Conservation (phyloP, 495 filamentous ascomycete genomes). For the Aspergillus sclerotioniger region DNA sequence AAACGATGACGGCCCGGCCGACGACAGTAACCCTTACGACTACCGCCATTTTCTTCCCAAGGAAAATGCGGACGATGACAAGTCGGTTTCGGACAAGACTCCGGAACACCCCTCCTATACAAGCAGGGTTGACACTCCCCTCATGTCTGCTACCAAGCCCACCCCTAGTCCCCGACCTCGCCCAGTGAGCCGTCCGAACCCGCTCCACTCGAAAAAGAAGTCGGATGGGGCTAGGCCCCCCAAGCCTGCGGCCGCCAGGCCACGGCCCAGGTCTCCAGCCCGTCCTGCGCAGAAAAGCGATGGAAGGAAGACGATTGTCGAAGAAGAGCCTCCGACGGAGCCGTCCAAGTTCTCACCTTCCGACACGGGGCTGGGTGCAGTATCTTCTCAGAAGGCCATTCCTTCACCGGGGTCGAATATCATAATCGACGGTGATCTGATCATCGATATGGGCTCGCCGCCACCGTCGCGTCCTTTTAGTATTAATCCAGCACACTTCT, state of each 20-base stretch:
- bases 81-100: slow-evolving; percentile 36
- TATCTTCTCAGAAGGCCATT: slow-evolving; percentile 33
- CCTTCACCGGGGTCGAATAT: slow-evolving; percentile 46
- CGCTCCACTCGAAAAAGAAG: slow-evolving; percentile 35
- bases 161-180: slow-evolving; percentile 29
- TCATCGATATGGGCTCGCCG: slow-evolving; percentile 53
- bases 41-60: slow-evolving; percentile 57
- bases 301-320: slow-evolving; percentile 7
- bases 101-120: slow-evolving; percentile 35
- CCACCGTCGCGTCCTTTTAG: slow-evolving; percentile 36
- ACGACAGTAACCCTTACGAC: slow-evolving; percentile 57
- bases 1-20: slow-evolving; percentile 46
- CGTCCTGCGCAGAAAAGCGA: slow-evolving; percentile 11
- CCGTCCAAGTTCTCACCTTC: slow-evolving; percentile 28
- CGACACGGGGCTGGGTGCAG: slow-evolving; percentile 32
- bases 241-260: slow-evolving; percentile 14
- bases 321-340: slow-evolving; percentile 22
- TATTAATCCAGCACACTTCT: slow-evolving; percentile 45
- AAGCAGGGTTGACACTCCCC: slow-evolving; percentile 36
- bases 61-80: slow-evolving; percentile 32
- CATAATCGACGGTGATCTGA: slow-evolving; percentile 48
- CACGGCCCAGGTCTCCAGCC: slow-evolving; percentile 17
- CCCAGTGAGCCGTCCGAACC: slow-evolving; percentile 36
- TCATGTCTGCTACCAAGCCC: slow-evolving; percentile 28
- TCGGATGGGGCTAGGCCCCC: slow-evolving; percentile 19